These are phyloP conservation scores for Zygosaccharomyces gambellarensis DNA, from an alignment of 805 yeast genomes.

Conservation along the genomic window DNA sequence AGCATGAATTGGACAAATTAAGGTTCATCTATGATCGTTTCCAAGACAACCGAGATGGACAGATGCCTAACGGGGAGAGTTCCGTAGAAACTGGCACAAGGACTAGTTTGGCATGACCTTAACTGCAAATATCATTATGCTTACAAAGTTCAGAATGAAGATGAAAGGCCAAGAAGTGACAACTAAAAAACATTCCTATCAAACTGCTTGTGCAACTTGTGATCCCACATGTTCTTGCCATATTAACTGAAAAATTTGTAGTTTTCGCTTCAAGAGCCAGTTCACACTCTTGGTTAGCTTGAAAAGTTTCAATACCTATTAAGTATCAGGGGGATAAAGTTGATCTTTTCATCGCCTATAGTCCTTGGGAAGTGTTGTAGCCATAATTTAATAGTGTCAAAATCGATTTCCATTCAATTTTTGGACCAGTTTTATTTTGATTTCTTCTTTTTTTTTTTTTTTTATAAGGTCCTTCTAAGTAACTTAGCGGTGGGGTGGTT, in stretches of 20 bases:
- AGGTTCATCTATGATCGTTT: slow-evolving; percentile 64
- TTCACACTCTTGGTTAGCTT: not conserved
- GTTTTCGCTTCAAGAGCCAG: not conserved
- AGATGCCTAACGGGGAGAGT: slow-evolving; percentile 81
- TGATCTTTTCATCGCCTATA: not conserved
- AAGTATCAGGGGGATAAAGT: not conserved
- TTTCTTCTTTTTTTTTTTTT: not conserved
- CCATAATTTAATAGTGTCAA: not conserved
- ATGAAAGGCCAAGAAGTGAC: not conserved
- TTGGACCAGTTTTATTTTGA: not conserved
- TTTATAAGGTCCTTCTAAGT: not conserved
- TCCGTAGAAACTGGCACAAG: slow-evolving; percentile 82
- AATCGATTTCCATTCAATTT: not conserved
- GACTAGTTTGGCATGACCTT: slow-evolving; percentile 63
- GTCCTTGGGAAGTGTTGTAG: not conserved
- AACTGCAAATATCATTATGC: not conserved
- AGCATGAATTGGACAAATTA: slow-evolving; percentile 61
- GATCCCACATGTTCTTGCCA: not conserved
- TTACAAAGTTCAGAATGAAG: not conserved
- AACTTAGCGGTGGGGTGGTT: not conserved
- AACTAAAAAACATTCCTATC: too few relatives aligned
- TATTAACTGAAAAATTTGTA: not conserved
- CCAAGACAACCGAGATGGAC: slow-evolving; percentile 73
- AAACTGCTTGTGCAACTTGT: not conserved
- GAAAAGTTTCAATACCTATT: not conserved